phyloP scores from a whole-genome alignment of 768 basidiomycete genomes.

The Hypholoma sublateritium region DNA sequence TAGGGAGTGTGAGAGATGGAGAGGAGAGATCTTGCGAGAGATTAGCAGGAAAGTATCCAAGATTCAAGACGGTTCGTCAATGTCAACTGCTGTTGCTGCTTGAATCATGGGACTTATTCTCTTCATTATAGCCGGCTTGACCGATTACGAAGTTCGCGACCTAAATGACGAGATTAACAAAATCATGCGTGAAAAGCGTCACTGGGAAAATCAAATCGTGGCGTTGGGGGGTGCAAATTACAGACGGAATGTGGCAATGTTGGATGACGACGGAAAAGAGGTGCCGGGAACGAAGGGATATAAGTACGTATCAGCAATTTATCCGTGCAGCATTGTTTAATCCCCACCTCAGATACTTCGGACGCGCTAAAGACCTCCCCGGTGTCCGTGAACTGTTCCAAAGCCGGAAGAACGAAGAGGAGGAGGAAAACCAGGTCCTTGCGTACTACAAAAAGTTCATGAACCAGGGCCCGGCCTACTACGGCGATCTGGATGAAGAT shows the following conservation, averaged over 20 bases:
- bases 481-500: slow-evolving; percentile 86
- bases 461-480: slow-evolving; percentile 86
- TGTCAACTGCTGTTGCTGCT: not conserved
- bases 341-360: slow-evolving; percentile 74
- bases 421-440: slow-evolving; percentile 80
- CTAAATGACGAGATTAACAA: slow-evolving; percentile 98
- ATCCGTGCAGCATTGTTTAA: not conserved
- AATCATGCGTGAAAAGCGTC: slow-evolving; percentile 89
- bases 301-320: slow-evolving; percentile 58
- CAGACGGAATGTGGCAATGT: slow-evolving; percentile 87
- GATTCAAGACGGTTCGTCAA: slow-evolving; percentile 85
- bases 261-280: slow-evolving; percentile 94
- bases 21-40: slow-evolving; percentile 93
- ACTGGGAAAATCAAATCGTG: slow-evolving; percentile 99
- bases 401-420: slow-evolving; percentile 81
- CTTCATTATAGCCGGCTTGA: slow-evolving; percentile 70
- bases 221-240: slow-evolving; percentile 95
- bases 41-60: slow-evolving; percentile 97
- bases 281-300: slow-evolving; percentile 97
- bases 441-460: slow-evolving; percentile 86
- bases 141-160: slow-evolving; percentile 95
- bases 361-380: slow-evolving; percentile 92
- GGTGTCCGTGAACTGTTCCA: slow-evolving; percentile 95
- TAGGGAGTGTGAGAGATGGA: slow-evolving; percentile 92
- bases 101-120: not conserved